These are phyloP conservation scores for Vanrija pseudolonga DNA, from an alignment of 1,284 basidiomycete species.

Conservation along the genomic window DNA sequence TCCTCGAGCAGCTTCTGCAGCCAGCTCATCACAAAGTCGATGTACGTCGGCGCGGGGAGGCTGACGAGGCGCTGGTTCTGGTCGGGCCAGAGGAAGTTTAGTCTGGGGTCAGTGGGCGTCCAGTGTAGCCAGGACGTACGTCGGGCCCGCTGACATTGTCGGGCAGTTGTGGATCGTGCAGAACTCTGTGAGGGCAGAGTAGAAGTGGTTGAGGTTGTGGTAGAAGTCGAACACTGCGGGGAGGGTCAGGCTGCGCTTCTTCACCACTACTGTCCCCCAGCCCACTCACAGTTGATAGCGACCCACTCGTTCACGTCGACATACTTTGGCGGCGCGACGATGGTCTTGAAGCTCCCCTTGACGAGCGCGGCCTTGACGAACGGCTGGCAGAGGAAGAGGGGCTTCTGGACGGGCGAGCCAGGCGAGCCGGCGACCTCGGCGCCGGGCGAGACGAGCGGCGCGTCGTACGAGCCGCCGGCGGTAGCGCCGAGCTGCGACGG, in stretches of 20 bases:
- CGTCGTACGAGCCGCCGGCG: conserved; percentile 29
- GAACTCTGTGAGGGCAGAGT: conserved; percentile 90
- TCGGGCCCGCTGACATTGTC: conserved; percentile 86
- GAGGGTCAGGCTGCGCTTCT: neutral
- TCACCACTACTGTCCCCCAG: too few species aligned
- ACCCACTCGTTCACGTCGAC: conserved; percentile 99
- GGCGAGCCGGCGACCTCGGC: conserved; percentile 25
- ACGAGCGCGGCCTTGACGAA: conserved; percentile 96
- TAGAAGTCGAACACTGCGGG: conserved; percentile 85
- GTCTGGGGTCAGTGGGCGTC: conserved; percentile 52
- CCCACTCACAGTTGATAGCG: conserved; percentile 80
- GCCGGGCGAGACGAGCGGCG: conserved; percentile 37
- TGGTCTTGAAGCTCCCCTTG: conserved; percentile 98
- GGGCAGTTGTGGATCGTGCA: conserved; percentile 87
- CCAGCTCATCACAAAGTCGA: conserved; percentile 99
- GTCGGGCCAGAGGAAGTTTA: conserved; percentile 98
- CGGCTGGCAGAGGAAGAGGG: conserved; percentile 86
- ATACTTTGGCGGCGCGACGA: conserved; percentile 95
- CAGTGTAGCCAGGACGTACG: conserved; percentile 55
- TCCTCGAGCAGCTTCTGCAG: conserved; percentile 90
- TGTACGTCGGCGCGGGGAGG: conserved; percentile 91
- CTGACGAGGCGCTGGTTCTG: conserved; percentile 89
- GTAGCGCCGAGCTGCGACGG: conserved; percentile 22
- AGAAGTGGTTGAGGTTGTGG: conserved; percentile 95
- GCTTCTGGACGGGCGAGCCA: conserved; percentile 41